Evolutionary conservation across 2,329 filamentous ascomycete genomes (phyloP), one percentile per base, ranked within the genome.

Genomic region (Claviceps quebecensis): DNA sequence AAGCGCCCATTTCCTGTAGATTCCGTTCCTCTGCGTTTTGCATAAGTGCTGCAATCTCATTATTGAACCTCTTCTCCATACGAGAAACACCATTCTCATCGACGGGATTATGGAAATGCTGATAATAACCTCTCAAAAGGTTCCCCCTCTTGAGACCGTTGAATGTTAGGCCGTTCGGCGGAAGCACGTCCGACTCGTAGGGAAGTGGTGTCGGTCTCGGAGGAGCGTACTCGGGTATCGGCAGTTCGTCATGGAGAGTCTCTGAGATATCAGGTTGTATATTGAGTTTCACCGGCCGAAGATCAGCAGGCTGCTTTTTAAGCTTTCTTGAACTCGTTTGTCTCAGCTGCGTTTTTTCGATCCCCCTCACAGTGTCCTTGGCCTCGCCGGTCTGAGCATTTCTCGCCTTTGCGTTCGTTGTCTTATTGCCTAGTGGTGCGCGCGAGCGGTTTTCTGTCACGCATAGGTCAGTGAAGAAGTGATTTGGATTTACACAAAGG

Each of bases 191-290:
- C 19, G 83, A 85, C 58, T 84, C 74, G 60, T 87, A 86, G 0
- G 78, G 77, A 11, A 80, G 69, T n/a, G 80, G 75, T 57, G 76
- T 76, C 1, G 82, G 77, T 54, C 74, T 83, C 0, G 88, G 87
- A 5, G 91, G 88, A 64, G 88, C 89, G 65, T 95, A 95, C 72
- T 97, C 93, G 54, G 91, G 80, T 51, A 96, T 90, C 26, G 91
- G 80, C 49, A 96, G 89, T 26, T 83, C 81, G 45, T 86, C 80
- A 26, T 76, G 70, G 14, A 34, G 44, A 2, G 63, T 61, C 48
- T 71, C 73, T 29, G 63, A 65, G 40, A 69, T 67, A 49, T 83
- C 77, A 4, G 74, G 72, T 51, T 83, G 80, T 40, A 81, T 71
- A 48, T 82, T 76, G 45, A 88, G 68, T 63, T 84, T 84, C 55